Evolutionary conservation across 805 yeast genomes (phyloP).

Genomic region (Nakazawaea wickerhamii): DNA sequence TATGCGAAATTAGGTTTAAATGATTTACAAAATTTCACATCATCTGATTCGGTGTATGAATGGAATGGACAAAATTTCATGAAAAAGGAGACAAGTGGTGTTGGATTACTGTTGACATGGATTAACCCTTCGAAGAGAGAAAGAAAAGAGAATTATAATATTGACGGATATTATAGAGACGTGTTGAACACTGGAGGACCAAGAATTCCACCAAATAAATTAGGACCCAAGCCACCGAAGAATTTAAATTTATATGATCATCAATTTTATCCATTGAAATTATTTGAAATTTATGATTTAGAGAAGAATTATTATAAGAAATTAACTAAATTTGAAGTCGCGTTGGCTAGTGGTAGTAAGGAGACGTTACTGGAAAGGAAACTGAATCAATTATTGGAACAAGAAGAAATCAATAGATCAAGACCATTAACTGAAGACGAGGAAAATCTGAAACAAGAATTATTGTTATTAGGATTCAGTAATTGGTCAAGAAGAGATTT

Average conservation of each 20-base stretch:
- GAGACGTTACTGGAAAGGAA: conserved; percentile 29
- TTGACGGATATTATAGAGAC: conserved; percentile 63
- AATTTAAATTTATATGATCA: conserved; percentile 81
- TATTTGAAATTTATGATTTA: conserved; percentile 70
- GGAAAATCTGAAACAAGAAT: conserved; percentile 52
- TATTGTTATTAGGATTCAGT: conserved; percentile 62
- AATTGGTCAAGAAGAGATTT: conserved; percentile 90
- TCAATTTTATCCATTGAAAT: conserved; percentile 79
- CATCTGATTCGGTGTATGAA: conserved; percentile 69
- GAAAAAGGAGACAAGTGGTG: conserved; percentile 48
- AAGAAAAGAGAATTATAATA: conserved; percentile 77
- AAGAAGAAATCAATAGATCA: conserved; percentile 69
- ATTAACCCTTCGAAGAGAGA: conserved; percentile 84
- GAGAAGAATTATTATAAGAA: conserved; percentile 77
- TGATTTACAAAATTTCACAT: conserved; percentile 70
- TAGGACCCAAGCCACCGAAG: conserved; percentile 71
- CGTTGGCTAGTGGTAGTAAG: conserved; percentile 49
- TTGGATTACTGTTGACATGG: conserved; percentile 51
- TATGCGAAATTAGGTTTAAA: conserved; percentile 67
- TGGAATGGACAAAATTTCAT: conserved; percentile 86
- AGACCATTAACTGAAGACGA: conserved; percentile 82
- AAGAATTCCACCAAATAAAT: conserved; percentile 39
- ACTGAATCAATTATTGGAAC: conserved; percentile 50
- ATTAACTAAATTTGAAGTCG: conserved; percentile 57
- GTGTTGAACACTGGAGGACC: conserved; percentile 60